These are phyloP conservation scores for Choiromyces venosus DNA, from an alignment of 495 filamentous ascomycete species.

Conservation along the genomic window DNA sequence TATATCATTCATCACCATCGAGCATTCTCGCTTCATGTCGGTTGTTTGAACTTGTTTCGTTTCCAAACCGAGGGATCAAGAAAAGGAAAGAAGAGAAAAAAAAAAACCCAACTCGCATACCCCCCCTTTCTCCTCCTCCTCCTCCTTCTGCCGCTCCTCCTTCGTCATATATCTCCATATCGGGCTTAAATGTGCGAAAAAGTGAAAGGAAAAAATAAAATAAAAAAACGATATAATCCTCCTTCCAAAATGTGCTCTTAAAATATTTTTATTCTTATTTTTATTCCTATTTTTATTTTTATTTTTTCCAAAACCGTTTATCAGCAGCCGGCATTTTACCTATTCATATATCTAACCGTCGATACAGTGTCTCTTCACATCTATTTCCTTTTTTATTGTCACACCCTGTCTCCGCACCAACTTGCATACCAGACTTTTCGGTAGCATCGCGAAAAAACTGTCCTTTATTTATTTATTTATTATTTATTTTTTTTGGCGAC, in stretches of 20 bases:
- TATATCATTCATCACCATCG: constrained; percentile 3
- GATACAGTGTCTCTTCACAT: not conserved
- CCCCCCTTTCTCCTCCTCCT: not conserved
- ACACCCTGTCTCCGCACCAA: not conserved
- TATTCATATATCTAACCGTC: not conserved
- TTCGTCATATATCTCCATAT: too few species aligned
- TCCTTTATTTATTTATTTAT: not conserved
- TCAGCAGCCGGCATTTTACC: not conserved
- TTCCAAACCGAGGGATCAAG: not conserved
- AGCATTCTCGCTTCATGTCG: constrained; percentile 1
- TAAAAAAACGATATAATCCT: constrained; percentile 2
- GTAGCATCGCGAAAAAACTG: not conserved
- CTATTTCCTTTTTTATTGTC: constrained; percentile 3
- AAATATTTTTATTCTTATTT: not conserved
- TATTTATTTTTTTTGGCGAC: not conserved
- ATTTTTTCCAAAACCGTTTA: not conserved
- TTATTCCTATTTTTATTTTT: not conserved
- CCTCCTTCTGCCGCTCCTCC: too few species aligned
- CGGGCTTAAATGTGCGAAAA: not conserved
- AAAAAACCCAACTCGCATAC: not conserved
- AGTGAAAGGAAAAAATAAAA: not conserved
- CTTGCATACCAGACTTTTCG: constrained; percentile 2
- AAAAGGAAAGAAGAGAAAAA: not conserved
- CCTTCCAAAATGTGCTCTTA: not conserved
- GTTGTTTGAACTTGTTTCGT: constrained; percentile 5